A percentile compares a stretch with the other conserved stretches of the same genome.
Evolutionary conservation across 1,284 basidiomycete genomes (phyloP).

Genomic region (Sporisorium iseilematis-ciliati): DNA sequence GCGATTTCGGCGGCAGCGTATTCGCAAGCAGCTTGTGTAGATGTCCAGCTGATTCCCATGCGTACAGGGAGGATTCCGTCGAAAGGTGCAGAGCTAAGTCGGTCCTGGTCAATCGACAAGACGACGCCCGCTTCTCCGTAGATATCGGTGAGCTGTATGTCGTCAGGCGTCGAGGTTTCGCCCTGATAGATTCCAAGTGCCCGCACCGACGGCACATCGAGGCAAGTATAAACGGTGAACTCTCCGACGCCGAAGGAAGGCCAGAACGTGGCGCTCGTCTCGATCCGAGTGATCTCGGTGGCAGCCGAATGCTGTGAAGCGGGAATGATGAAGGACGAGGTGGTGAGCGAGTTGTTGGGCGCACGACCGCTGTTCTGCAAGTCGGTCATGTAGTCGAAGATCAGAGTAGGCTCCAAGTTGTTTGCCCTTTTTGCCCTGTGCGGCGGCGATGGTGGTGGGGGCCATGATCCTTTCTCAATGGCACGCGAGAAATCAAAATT

Average conservation of each 20-base stretch:
- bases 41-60: conserved; percentile 42
- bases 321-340: conserved; percentile 10
- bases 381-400: conserved; percentile 46
- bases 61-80: conserved; percentile 20
- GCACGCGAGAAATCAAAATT: conserved; percentile 25
- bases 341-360: conserved; percentile 22
- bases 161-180: background rate
- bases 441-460: background rate
- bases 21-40: conserved; percentile 33
- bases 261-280: conserved; percentile 23
- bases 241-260: conserved; percentile 42
- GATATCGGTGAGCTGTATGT: conserved; percentile 4
- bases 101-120: conserved; percentile 16
- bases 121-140: conserved; percentile 24
- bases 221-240: conserved; percentile 33
- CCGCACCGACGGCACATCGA: conserved; percentile 31
- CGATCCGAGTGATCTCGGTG: conserved; percentile 15
- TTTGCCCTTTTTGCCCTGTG: conserved; percentile 14
- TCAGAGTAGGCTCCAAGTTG: conserved; percentile 26
- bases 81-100: conserved; percentile 4
- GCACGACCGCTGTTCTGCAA: conserved; percentile 17
- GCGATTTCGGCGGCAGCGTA: conserved; percentile 39
- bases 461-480: conserved; percentile 13
- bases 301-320: background rate
- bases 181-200: conserved; percentile 8